These are phyloP conservation scores for Globisporangium cystogenes DNA, from an alignment of 352 stramenopile genomes.

Conservation along the genomic window DNA sequence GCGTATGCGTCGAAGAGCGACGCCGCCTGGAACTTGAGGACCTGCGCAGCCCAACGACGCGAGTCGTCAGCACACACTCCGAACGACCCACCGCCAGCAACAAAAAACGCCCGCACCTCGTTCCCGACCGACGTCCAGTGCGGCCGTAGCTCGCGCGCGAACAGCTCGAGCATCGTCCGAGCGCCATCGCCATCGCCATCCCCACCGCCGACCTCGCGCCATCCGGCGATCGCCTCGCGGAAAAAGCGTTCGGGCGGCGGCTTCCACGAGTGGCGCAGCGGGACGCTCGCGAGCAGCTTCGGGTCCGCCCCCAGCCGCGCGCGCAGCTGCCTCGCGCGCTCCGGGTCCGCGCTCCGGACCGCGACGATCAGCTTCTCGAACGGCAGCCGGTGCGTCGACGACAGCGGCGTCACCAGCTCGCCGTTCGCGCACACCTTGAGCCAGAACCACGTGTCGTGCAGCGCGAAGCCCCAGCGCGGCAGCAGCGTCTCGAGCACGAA, in stretches of 20 bases:
- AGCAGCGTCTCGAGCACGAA: slow-evolving; percentile 58
- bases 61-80: no score
- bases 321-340: slow-evolving; percentile 12
- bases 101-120: slow-evolving; percentile 25
- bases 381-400: slow-evolving; percentile 56
- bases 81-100: no score
- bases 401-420: slow-evolving; percentile 52
- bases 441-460: slow-evolving; percentile 67
- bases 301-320: slow-evolving; percentile 23
- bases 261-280: slow-evolving; percentile 75
- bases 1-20: slow-evolving; percentile 11
- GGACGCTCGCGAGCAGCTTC: slow-evolving; percentile 55
- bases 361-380: slow-evolving; percentile 65
- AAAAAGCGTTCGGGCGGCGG: slow-evolving; percentile 63
- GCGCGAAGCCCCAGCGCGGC: slow-evolving; percentile 51
- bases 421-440: slow-evolving; percentile 56
- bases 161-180: slow-evolving; percentile 61
- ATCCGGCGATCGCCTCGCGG: slow-evolving; percentile 5
- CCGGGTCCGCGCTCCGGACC: slow-evolving; percentile 20
- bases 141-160: slow-evolving; percentile 59
- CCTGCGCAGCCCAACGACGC: no score
- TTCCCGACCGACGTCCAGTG: slow-evolving; percentile 61
- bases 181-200: slow-evolving; percentile 3
- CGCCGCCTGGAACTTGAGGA: slow-evolving; percentile 46
- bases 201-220: not conserved